phyloP scores from a whole-genome alignment of 495 filamentous ascomycete genomes.

The Penicillium pancosmium region DNA sequence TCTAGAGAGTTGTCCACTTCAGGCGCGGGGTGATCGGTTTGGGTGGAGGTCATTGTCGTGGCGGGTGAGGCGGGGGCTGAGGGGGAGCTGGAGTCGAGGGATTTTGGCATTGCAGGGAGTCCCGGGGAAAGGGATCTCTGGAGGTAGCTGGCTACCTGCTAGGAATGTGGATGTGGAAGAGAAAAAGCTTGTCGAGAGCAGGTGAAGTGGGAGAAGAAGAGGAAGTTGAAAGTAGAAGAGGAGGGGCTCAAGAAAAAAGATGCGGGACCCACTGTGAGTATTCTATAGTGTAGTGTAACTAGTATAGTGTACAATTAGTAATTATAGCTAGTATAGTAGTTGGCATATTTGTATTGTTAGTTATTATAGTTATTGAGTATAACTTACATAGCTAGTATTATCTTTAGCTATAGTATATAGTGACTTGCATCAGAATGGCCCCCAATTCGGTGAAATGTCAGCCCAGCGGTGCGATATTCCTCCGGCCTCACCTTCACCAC shows the following conservation, averaged over 20 bases:
- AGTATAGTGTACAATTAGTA: no score
- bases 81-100: neutral
- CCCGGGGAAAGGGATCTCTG: neutral
- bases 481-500: no score
- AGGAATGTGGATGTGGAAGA: neutral
- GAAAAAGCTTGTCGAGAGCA: no score
- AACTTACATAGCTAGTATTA: no score
- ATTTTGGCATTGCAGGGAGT: neutral
- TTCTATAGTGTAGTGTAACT: no score
- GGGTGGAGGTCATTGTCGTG: constrained; percentile 34
- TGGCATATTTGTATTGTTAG: no score
- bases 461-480: neutral
- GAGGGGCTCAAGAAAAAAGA: neutral
- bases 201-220: neutral
- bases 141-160: neutral
- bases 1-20: constrained; percentile 42
- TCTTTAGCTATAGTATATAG: no score
- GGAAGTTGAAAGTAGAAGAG: neutral
- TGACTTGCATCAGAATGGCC: neutral
- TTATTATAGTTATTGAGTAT: no score
- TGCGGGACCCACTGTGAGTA: neutral
- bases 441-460: neutral
- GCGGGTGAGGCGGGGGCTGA: constrained; percentile 12
- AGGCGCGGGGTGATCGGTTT: constrained; percentile 15
- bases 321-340: no score